Percentiles rank a stretch among this genome's conserved stretches.
phyloP scores from a whole-genome alignment of 129 eudicot genomes.

The Sambucus nigra region DNA sequence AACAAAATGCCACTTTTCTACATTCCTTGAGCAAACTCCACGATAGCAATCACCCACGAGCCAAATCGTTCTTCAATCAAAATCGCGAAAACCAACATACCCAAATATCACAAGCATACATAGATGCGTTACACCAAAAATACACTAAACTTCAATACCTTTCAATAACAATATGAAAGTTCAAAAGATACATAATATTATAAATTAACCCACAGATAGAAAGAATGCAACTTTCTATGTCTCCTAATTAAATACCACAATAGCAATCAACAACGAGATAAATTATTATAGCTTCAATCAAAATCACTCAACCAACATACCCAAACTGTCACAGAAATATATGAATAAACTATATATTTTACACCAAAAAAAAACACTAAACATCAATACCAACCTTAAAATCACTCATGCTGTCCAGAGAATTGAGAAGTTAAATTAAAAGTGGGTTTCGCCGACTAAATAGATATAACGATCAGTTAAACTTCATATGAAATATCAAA shows the following conservation, averaged over 20 bases:
- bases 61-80: neutral
- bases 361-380: too few species aligned
- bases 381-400: too few species aligned
- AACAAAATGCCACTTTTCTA: too few species aligned
- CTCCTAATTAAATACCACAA: neutral
- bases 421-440: too few species aligned
- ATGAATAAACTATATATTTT: neutral
- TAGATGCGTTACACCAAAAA: neutral
- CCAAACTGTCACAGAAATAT: neutral
- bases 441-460: too few species aligned
- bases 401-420: too few species aligned
- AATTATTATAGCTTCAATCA: neutral
- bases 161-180: too few species aligned
- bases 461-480: too few species aligned
- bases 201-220: neutral
- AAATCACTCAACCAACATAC: neutral
- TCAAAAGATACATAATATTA: too few species aligned
- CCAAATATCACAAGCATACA: neutral
- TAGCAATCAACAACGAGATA: neutral
- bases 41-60: neutral
- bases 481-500: too few species aligned
- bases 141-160: neutral
- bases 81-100: neutral
- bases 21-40: too few species aligned
- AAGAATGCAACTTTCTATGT: neutral